Evolutionary conservation across 202 grass and related monocot species (phyloP).

Genomic region (Schoenoplectus triqueter): DNA sequence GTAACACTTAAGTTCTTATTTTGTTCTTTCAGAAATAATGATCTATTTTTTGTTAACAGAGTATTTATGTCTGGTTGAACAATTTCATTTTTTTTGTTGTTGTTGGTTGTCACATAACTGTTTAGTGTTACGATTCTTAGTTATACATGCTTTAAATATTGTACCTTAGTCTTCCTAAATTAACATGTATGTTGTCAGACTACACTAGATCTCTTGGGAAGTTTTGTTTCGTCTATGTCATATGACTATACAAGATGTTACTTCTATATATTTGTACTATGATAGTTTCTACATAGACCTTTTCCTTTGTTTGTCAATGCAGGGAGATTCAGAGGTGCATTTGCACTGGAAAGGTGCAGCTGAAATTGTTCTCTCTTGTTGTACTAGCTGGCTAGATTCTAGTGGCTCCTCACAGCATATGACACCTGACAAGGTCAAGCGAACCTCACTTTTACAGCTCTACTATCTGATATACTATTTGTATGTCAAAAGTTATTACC

Average conservation of each 20-base stretch:
- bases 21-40: neutral
- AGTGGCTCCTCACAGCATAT: conserved; percentile 64
- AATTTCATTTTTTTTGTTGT: neutral
- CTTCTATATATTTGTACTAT: neutral
- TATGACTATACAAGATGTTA: too few relatives aligned
- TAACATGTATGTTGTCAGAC: neutral
- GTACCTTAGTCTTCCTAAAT: neutral
- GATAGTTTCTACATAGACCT: conserved; percentile 31
- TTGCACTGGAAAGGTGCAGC: conserved; percentile 98
- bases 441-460: conserved; percentile 19
- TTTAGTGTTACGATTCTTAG: neutral
- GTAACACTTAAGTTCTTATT: too few relatives aligned
- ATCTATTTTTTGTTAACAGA: neutral
- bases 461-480: neutral
- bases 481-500: neutral
- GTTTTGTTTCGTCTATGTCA: too few relatives aligned
- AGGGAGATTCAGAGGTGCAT: conserved; percentile 79
- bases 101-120: neutral
- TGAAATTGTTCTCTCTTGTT: conserved; percentile 88
- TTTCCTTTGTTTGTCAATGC: conserved; percentile 35
- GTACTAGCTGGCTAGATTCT: conserved; percentile 66
- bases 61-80: neutral
- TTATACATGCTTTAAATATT: neutral
- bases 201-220: neutral
- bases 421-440: conserved; percentile 64